Percentiles rank a stretch among this genome's conserved stretches.
Evolutionary conservation across 140 eudicot species (phyloP).

Genomic region (Erigeron philadelphicus): DNA sequence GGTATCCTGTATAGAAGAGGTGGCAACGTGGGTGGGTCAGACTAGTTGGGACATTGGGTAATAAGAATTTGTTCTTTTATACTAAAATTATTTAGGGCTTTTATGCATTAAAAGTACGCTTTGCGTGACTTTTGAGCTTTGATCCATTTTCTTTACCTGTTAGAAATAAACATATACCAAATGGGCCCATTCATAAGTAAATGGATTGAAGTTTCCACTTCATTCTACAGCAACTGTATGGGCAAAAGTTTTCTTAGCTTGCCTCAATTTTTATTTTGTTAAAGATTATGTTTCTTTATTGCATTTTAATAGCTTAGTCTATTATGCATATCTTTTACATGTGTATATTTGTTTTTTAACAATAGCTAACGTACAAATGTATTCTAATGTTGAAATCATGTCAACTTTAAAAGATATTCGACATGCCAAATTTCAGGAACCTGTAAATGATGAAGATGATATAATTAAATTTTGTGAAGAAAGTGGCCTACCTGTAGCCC

Average conservation of each 20-base stretch:
- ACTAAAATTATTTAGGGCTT: neutral
- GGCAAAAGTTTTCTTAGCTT: neutral
- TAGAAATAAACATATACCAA: neutral
- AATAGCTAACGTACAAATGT: neutral
- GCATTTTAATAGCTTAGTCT: neutral
- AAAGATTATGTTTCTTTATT: neutral
- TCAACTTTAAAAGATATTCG: neutral
- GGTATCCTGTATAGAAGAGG: constrained; percentile 35
- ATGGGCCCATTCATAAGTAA: neutral
- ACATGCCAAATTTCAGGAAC: constrained; percentile 57
- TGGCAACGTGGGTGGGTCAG: neutral
- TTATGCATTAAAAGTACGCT: neutral
- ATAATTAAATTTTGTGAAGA: constrained; percentile 79
- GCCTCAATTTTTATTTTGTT: neutral
- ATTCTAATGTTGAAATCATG: no score
- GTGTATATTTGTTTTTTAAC: neutral
- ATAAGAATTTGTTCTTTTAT: neutral
- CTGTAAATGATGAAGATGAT: constrained; percentile 65
- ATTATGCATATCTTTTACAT: neutral
- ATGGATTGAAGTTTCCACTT: neutral
- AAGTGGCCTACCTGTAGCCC: constrained; percentile 83
- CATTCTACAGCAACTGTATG: neutral
- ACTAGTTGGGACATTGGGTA: neutral
- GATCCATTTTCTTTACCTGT: neutral
- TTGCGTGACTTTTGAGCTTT: neutral